Evolutionary conservation across 148 eudicot genomes (phyloP), one percentile per base, ranked within the genome.

Genomic region (Arbutus unedo): DNA sequence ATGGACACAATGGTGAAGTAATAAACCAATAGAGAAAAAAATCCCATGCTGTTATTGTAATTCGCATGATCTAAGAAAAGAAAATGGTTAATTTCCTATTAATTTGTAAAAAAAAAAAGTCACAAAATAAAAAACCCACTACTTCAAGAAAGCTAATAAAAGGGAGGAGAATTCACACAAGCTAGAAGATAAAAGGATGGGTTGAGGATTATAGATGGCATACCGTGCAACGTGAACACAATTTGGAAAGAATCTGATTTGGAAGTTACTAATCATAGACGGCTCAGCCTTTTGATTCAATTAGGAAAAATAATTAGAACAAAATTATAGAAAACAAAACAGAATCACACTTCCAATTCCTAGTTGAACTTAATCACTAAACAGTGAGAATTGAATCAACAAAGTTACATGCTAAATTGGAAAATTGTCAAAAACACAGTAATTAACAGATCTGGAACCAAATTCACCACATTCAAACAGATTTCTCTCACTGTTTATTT

Each of bases 401-500:
- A 53, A 25, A 23, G 11, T 5, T 51, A 25, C 62, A n/a, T 76
- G 53, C 18, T n/a, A 73, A 3, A 73, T 47, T 44, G 4, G 53
- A 19, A 73, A 47, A 45, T 73, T 10, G 14, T 49, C 43, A 49
- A 47, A 74, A 48, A 48, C 8, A 14, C 7, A 74, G 54, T 31
- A 47, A 13, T 74, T 8, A 25, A 77, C 48, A 77, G 62, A 77
- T 77, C 45, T 25, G 16, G 51, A 76, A 4, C 19, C 79, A 76
- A 21, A 76, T 54, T 25, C 62, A 55, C 21, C 55, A 19, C 9
- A 83, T 41, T 19, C 21, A 21, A 81, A 68, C 76, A 83, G 86
- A 83, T 86, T 85, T 55, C 2, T 2, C 41, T 81, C n/a, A 91
- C 97, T 92, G 88, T 81, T 81, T 87, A 51, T 90, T 89, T 48